Base-by-base conservation (phyloP, 148 eudicot genomes). In the Arbutus unedo region DNA sequence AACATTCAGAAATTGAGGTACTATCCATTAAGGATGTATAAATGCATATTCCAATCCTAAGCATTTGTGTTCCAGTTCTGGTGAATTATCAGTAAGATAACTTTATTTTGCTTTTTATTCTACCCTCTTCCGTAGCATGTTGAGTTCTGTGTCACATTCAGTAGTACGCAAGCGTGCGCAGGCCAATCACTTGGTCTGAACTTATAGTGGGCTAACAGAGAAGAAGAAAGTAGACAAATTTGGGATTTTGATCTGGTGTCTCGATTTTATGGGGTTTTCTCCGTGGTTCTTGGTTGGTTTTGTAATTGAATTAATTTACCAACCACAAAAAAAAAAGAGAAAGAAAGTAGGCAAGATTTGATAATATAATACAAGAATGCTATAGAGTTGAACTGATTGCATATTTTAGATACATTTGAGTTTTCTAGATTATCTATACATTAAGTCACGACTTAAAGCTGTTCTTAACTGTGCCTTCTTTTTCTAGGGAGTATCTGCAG, bases 401-500 rank as follows among this genome's bases (percentile, higher is more conserved):
- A 23, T 76, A 13, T 13, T 31, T 0, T 6, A 76, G 25, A 75
- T 53, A 31, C 3, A 76, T 25, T 53, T 76, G 47, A 25, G 53
- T 77, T 77, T 56, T 15, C 64, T 77, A 31, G 64, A 54, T 77
- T 14, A 2, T 8, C 8, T 75, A 31, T 77, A 49, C 48, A 38
- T 38, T 15, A 14, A 50, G 62, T 25, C 77, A 9, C 48, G 43
- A 77, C 81, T 8, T 4, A 25, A 76, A 31, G 43, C 48, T 55
- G 5, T 60, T 84, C 76, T 79, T 79, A 10, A 49, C 49, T 72
- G 10, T 67, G 68, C 38, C 15, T 47, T 23, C 57, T 67, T 81
- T 75, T 82, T 68, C 5, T 84, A 95, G 98, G 98, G 97, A 72
- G 97, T 95, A 48, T 93, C 98, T 25, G 98, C 98, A 15, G 95